Percentiles rank a stretch among this genome's conserved stretches.
phyloP scores from a whole-genome alignment of 805 yeast genomes.

The Pichia gijzeniarum region DNA sequence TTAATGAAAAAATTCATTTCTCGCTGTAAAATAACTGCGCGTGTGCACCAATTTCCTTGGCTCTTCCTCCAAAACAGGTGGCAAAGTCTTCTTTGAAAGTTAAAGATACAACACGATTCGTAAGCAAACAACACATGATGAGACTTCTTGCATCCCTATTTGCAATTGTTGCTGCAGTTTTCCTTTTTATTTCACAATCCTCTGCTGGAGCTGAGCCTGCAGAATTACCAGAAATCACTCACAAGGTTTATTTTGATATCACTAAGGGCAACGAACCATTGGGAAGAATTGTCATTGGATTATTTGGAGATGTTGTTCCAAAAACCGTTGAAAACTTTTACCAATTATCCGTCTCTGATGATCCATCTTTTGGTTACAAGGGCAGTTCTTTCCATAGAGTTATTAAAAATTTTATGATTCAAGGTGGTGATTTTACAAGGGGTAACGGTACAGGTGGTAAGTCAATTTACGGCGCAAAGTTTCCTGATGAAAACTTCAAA shows the following conservation, averaged over 20 bases:
- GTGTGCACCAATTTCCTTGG: too few relatives aligned
- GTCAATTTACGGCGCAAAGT: conserved; percentile 63
- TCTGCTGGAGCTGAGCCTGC: conserved; percentile 18
- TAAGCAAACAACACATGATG: conserved; percentile 17
- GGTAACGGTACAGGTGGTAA: conserved; percentile 71
- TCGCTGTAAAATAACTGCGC: too few relatives aligned
- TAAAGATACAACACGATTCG: too few relatives aligned
- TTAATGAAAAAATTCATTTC: too few relatives aligned
- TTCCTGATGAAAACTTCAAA: conserved; percentile 61
- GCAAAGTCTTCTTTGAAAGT: too few relatives aligned
- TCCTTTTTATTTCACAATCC: conserved; percentile 17
- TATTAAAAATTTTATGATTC: conserved; percentile 67
- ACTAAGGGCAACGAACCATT: conserved; percentile 68
- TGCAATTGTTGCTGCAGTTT: conserved; percentile 17
- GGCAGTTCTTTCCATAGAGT: conserved; percentile 67
- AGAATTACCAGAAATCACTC: conserved; percentile 55
- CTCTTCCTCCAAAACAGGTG: too few relatives aligned
- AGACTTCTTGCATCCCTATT: conserved; percentile 18
- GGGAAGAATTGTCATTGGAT: conserved; percentile 82
- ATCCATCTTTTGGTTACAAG: conserved; percentile 57
- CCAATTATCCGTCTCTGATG: conserved; percentile 70
- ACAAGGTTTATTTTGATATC: conserved; percentile 80
- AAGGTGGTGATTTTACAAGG: conserved; percentile 74
- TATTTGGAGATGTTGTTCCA: conserved; percentile 82
- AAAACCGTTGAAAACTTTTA: conserved; percentile 87